These are phyloP conservation scores for Leccinum griseonigrum DNA, from an alignment of 1,284 basidiomycete species.

Conservation along the genomic window DNA sequence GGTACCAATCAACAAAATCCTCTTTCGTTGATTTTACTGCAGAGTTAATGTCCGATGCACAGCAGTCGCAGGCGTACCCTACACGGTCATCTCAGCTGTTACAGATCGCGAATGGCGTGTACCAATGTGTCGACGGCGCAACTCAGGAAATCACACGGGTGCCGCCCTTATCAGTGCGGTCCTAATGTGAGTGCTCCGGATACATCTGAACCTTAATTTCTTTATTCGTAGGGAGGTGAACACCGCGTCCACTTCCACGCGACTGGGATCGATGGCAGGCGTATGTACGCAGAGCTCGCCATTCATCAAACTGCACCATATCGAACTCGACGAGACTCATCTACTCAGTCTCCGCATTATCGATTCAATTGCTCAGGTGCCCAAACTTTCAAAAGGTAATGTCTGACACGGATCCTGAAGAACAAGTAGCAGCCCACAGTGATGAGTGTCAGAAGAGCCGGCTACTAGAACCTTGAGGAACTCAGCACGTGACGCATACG, in stretches of 20 bases:
- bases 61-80: slow-evolving; percentile 2
- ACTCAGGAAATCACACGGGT: slow-evolving; percentile 1
- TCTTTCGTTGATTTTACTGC: not conserved
- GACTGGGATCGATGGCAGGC: not conserved
- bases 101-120: not conserved
- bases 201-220: not conserved
- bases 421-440: not conserved
- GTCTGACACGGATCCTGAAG: not conserved
- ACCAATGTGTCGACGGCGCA: not conserved
- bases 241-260: not conserved
- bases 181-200: slow-evolving; percentile 3
- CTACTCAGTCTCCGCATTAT: not conserved
- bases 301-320: not conserved
- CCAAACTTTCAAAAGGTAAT: not conserved
- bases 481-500: slow-evolving; percentile 16
- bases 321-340: not conserved
- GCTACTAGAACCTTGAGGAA: not conserved
- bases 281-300: not conserved
- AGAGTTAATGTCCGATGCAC: slow-evolving; percentile 1
- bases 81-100: not conserved
- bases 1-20: not conserved
- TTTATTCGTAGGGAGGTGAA: not conserved
- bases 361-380: slow-evolving; percentile 7
- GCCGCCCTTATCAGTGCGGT: not conserved
- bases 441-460: slow-evolving; percentile 3